Conservation (phyloP, 2,329 filamentous ascomycete genomes). For the Hypoxylon sp. region DNA sequence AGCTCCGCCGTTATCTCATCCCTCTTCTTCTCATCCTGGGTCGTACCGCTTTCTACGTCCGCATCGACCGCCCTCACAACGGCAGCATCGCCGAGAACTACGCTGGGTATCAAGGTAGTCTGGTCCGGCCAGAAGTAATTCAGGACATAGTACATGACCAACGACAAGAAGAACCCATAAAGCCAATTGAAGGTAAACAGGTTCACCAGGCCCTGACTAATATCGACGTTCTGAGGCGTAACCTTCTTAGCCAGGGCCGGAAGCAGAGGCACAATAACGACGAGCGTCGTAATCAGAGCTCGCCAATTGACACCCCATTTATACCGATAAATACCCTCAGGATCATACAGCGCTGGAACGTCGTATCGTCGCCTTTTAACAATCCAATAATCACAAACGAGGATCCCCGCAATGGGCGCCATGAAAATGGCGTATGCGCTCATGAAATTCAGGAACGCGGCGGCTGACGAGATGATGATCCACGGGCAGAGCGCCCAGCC, state of each 20-base stretch:
- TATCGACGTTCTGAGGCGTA: slow-evolving; percentile 45
- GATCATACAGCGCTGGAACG: slow-evolving; percentile 57
- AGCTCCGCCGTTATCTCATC: slow-evolving; percentile 1
- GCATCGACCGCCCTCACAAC: slow-evolving; percentile 31
- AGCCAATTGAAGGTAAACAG: slow-evolving; percentile 53
- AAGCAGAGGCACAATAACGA: slow-evolving; percentile 52
- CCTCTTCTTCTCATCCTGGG: slow-evolving; percentile 27
- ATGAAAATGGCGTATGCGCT: slow-evolving; percentile 56
- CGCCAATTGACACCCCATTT: slow-evolving; percentile 54
- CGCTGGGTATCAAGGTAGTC: slow-evolving; percentile 43
- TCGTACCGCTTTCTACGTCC: slow-evolving; percentile 29
- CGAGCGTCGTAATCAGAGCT: slow-evolving; percentile 47
- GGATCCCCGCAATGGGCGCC: slow-evolving; percentile 50
- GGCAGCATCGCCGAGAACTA: slow-evolving; percentile 39
- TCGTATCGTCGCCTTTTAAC: slow-evolving; percentile 55
- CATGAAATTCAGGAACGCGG: slow-evolving; percentile 54
- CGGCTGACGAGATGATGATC: slow-evolving; percentile 54
- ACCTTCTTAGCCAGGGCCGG: slow-evolving; percentile 53
- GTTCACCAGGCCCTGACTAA: slow-evolving; percentile 47
- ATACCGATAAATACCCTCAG: slow-evolving; percentile 56
- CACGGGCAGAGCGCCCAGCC: slow-evolving; percentile 57
- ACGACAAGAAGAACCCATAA: slow-evolving; percentile 50
- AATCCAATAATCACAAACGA: slow-evolving; percentile 48
- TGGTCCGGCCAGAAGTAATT: slow-evolving; percentile 46
- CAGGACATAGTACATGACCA: slow-evolving; percentile 45